These are phyloP conservation scores for Populus pruinosa DNA, from an alignment of 345 rosid genomes.

Conservation along the genomic window DNA sequence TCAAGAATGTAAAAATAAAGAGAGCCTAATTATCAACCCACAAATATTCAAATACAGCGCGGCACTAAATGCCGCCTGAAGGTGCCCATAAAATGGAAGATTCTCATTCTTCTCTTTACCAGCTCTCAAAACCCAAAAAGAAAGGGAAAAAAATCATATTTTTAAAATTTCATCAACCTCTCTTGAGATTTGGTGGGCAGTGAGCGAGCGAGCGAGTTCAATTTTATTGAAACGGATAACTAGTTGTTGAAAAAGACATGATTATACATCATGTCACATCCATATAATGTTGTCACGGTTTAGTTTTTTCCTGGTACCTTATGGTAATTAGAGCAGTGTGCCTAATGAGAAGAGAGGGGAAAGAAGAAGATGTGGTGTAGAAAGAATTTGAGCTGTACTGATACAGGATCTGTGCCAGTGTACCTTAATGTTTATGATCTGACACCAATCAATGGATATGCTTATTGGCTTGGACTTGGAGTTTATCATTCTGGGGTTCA, in stretches of 20 bases:
- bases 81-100: conserved; percentile 7
- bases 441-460: conserved; percentile 89
- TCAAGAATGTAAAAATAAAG: neutral
- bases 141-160: neutral
- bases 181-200: neutral
- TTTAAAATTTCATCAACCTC: neutral
- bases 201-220: neutral
- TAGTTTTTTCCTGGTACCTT: neutral
- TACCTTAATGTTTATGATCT: conserved; percentile 94
- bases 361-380: conserved; percentile 61
- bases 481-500: conserved; percentile 97
- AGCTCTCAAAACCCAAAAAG: neutral
- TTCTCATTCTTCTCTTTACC: conserved; percentile 14
- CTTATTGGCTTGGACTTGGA: conserved; percentile 97
- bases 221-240: neutral
- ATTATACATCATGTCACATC: neutral
- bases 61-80: neutral
- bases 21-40: neutral
- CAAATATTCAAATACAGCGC: neutral
- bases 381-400: conserved; percentile 43
- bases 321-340: neutral
- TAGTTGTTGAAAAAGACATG: conserved; percentile 6
- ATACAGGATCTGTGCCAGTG: conserved; percentile 80
- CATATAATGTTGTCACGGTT: neutral
- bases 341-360: neutral